phyloP scores from a whole-genome alignment of 352 stramenopile genomes.

The Pythium brachiatum region DNA sequence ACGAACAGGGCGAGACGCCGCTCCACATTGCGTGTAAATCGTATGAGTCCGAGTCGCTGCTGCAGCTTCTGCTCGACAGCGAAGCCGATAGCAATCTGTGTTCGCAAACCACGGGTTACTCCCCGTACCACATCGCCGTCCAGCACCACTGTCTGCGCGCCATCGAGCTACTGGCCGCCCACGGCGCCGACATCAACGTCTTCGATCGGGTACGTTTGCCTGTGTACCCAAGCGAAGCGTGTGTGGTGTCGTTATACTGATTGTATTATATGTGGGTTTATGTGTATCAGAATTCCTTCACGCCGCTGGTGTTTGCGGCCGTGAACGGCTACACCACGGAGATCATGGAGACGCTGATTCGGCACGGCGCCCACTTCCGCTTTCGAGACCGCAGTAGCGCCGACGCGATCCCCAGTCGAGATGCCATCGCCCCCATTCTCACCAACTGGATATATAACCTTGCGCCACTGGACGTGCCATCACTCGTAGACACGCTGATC shows the following conservation, averaged over 20 bases:
- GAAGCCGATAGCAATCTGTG: conserved; percentile 11
- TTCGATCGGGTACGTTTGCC: conserved; percentile 18
- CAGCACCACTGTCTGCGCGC: conserved; percentile 12
- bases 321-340: conserved; percentile 14
- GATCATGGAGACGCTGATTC: conserved; percentile 23
- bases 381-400: background rate
- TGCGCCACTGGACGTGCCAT: conserved; percentile 8
- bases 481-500: conserved; percentile 15
- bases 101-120: conserved; percentile 8
- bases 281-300: conserved; percentile 11
- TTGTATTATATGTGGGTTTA: background rate
- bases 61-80: conserved; percentile 13
- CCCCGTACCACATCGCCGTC: conserved; percentile 20
- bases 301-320: conserved; percentile 16
- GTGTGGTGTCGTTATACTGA: background rate
- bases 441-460: conserved; percentile 15
- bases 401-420: conserved; percentile 10
- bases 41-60: conserved; percentile 9
- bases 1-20: conserved; percentile 17
- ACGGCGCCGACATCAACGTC: conserved; percentile 22
- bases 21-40: conserved; percentile 20
- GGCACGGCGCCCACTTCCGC: conserved; percentile 18
- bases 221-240: no score
- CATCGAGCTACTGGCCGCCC: conserved; percentile 13
- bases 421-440: conserved; percentile 15